Evolutionary conservation across 148 eudicot species (phyloP).

Genomic region (Suaeda aralocaspica): DNA sequence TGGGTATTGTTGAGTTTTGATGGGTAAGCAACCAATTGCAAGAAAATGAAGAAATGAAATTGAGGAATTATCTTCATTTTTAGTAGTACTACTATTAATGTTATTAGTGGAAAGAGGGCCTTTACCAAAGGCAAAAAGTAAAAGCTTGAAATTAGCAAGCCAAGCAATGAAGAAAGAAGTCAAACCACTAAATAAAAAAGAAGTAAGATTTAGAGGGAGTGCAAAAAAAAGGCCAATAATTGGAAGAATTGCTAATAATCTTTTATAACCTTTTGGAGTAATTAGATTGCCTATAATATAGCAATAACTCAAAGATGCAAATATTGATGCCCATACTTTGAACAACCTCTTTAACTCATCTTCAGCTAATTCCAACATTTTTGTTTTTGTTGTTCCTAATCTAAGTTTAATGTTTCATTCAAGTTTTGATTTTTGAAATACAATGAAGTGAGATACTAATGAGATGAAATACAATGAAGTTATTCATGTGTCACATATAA

Average conservation of each 20-base stretch:
- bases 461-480: too few relatives aligned
- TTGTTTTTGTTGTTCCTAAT: too few relatives aligned
- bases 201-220: slow-evolving; percentile 41
- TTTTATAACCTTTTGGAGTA: slow-evolving; percentile 26
- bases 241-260: slow-evolving; percentile 35
- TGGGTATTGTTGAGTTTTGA: slow-evolving; percentile 24
- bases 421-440: too few relatives aligned
- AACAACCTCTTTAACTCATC: slow-evolving; percentile 43
- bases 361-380: slow-evolving; percentile 35
- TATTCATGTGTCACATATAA: too few relatives aligned
- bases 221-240: slow-evolving; percentile 31
- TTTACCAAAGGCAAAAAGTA: slow-evolving; percentile 38
- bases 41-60: slow-evolving; percentile 32
- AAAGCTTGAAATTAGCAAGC: slow-evolving; percentile 50
- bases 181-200: slow-evolving; percentile 39
- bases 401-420: too few relatives aligned
- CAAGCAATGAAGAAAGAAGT: slow-evolving; percentile 45
- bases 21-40: slow-evolving; percentile 42
- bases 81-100: too few relatives aligned
- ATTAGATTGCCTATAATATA: slow-evolving; percentile 25
- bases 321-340: slow-evolving; percentile 35
- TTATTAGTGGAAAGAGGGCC: slow-evolving; percentile 43
- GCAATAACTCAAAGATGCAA: slow-evolving; percentile 37
- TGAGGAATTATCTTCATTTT: too few relatives aligned
- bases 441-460: too few relatives aligned